phyloP scores from a whole-genome alignment of 176 grass and related monocot species.

The Oropetium thomaeum region DNA sequence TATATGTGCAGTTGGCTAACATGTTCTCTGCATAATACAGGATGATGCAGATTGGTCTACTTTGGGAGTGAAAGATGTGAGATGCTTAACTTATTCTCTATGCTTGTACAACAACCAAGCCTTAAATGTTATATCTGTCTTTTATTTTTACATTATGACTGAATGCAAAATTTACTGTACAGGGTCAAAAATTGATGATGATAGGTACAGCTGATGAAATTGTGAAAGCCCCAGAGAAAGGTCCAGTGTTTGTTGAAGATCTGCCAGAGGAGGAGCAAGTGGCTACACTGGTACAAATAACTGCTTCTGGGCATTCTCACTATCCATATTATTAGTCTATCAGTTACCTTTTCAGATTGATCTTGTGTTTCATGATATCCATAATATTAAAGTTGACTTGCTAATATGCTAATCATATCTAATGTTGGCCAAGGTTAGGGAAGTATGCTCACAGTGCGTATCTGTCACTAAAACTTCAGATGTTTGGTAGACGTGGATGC shows the following conservation, averaged over 20 bases:
- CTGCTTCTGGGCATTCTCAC: not conserved
- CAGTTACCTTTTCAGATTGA: slow-evolving; percentile 4
- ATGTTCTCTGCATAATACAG: slow-evolving; percentile 50
- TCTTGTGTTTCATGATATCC: not conserved
- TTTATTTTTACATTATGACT: slow-evolving; percentile 22
- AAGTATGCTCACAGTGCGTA: not conserved
- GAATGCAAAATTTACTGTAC: slow-evolving; percentile 28
- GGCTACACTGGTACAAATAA: slow-evolving; percentile 46
- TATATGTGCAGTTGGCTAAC: slow-evolving; percentile 3
- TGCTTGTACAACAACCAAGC: too few species aligned
- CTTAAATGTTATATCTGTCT: not conserved
- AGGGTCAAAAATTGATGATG: slow-evolving; percentile 99
- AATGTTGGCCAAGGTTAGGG: not conserved
- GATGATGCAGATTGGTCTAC: slow-evolving; percentile 97
- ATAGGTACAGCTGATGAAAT: slow-evolving; percentile 99
- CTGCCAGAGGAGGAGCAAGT: slow-evolving; percentile 99
- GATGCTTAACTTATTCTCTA: slow-evolving; percentile 38
- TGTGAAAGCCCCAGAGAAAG: slow-evolving; percentile 97
- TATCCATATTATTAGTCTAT: not conserved
- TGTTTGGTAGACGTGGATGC: not conserved
- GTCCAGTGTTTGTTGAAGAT: slow-evolving; percentile 90
- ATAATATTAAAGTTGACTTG: not conserved
- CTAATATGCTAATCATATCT: not conserved
- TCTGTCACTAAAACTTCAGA: not conserved
- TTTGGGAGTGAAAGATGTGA: slow-evolving; percentile 90